Conservation (phyloP, 2,329 filamentous ascomycete genomes). For the Rhynchosporium graminicola region DNA sequence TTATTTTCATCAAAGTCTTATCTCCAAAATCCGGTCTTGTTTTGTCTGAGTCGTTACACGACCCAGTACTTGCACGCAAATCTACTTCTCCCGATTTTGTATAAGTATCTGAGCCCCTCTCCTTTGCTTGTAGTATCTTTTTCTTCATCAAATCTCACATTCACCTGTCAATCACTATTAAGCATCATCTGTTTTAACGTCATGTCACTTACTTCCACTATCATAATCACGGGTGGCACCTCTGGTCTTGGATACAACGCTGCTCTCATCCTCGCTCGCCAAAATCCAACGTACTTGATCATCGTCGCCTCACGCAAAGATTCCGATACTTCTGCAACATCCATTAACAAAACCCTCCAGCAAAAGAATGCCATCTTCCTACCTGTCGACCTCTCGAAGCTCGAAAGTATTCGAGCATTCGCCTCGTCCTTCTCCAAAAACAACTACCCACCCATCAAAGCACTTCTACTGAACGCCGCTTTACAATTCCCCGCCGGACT, state of each 20-base stretch:
- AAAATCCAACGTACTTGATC: conserved; percentile 45
- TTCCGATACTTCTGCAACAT: conserved; percentile 43
- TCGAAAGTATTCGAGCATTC: conserved; percentile 46
- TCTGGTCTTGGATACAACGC: conserved; percentile 47
- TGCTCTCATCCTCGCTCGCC: conserved; percentile 44
- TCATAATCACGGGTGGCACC: conserved; percentile 51
- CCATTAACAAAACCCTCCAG: conserved; percentile 46
- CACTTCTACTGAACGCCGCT: conserved; percentile 51
- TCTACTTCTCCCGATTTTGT: not conserved
- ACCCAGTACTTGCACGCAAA: not conserved
- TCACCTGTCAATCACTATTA: not conserved
- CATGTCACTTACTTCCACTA: conserved; percentile 31
- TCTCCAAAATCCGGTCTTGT: not conserved
- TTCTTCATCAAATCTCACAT: not conserved
- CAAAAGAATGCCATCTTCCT: conserved; percentile 47
- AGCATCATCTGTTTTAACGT: not conserved
- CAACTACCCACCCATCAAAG: conserved; percentile 45
- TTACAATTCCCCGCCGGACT: conserved; percentile 46
- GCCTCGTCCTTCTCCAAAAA: conserved; percentile 41
- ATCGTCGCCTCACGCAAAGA: conserved; percentile 49
- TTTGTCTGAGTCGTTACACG: not conserved
- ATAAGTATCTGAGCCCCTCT: not conserved
- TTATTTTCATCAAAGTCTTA: not conserved
- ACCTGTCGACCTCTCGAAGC: conserved; percentile 47
- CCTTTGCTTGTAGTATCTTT: not conserved